Conservation (phyloP, 495 filamentous ascomycete genomes). For the Talaromyces nanjingensis region DNA sequence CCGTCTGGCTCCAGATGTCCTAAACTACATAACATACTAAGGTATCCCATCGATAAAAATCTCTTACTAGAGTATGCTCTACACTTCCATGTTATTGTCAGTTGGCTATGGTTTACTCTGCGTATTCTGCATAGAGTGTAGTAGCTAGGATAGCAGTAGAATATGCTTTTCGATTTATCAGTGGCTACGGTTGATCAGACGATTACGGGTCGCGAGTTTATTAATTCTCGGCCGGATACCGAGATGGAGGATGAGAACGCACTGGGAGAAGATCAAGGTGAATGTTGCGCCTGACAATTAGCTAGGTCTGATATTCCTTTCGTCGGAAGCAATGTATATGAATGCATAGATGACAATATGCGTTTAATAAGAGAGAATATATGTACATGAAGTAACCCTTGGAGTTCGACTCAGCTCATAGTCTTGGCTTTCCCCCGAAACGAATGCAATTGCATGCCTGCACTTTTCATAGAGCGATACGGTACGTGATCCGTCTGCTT, state of each 20-base stretch:
- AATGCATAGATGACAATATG: background rate
- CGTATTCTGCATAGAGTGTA: too few species aligned
- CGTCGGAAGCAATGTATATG: background rate
- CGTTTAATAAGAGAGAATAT: background rate
- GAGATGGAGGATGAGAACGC: background rate
- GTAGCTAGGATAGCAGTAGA: too few species aligned
- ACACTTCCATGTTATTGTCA: too few species aligned
- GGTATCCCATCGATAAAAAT: too few species aligned
- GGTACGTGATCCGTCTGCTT: background rate
- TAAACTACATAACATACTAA: too few species aligned
- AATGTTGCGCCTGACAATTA: background rate
- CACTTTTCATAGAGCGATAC: background rate
- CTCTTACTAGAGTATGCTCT: too few species aligned
- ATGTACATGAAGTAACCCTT: background rate
- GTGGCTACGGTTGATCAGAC: too few species aligned
- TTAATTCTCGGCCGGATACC: background rate
- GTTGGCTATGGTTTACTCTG: too few species aligned
- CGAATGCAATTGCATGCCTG: background rate
- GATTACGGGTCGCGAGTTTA: background rate
- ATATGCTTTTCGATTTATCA: too few species aligned
- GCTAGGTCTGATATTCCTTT: background rate
- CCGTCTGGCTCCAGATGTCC: too few species aligned
- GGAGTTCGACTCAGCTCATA: background rate
- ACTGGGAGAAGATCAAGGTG: background rate
- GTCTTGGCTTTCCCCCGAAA: background rate